Evolutionary conservation across 2,329 filamentous ascomycete genomes (phyloP), one percentile per base, ranked within the genome.

Genomic region (Arthroderma sp.): DNA sequence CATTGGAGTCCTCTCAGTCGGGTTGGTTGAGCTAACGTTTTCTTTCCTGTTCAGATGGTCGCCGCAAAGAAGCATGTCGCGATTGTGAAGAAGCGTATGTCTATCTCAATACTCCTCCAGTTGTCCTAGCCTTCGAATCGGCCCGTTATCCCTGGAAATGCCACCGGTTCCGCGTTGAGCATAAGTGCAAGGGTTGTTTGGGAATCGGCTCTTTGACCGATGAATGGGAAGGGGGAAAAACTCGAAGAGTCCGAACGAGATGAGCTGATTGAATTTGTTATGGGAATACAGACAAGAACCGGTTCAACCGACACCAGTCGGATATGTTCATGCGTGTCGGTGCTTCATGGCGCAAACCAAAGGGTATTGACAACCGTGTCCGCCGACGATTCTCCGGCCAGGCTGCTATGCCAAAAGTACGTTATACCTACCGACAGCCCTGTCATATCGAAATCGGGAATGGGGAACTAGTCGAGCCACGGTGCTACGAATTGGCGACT

Each of bases 21-120:
- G 41, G 9, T 25, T 47, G 21, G 55, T 56, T 21, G 43, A 47
- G 43, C 58, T 53, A 25, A 60, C 43, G 43, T 41, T 55, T 53
- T 54, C 54, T 62, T 59, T 55, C 57, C 55, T 58, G 47, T 41
- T 57, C 63, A 91, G 91, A 97, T 97, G 93, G 90, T 91, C 83
- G 84, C 91, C 86, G 88, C 91, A 79, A 95, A 94, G 88, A 94
- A 95, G 84, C 93, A 97, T 80, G 85, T 97, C 76, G 86, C 91
- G 74, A 98, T 98, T 84, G 88, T 98, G 75, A 98, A 98, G 89
- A 98, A 98, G 90, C 90, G 90, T 95, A 91, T 75, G 89, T 90
- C 72, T 67, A 59, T 55, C 59, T 51, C 47, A 25, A 47, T 23
- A 5, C 25, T 51, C 15, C 44, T 49, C 47, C 15, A 31, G 15